Conservation (phyloP, 176 grass and related monocot species). For the Leersia perrieri region DNA sequence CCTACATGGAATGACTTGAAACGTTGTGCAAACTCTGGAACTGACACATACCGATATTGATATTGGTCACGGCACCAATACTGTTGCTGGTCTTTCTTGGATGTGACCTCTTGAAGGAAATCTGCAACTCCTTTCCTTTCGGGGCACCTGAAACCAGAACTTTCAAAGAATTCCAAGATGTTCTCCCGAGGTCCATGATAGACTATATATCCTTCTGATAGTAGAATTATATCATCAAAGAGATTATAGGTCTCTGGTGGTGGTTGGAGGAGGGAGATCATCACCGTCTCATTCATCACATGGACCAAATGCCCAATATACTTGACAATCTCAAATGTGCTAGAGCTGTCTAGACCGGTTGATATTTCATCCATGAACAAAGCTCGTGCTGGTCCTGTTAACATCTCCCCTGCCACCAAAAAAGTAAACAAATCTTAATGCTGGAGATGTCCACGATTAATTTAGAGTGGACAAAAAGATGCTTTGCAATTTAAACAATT, state of each 20-base stretch:
- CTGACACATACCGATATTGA: slow-evolving; percentile 40
- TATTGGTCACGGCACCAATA: slow-evolving; percentile 49
- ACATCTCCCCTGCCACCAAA: slow-evolving; percentile 54
- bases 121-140: slow-evolving; percentile 64
- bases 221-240: slow-evolving; percentile 64
- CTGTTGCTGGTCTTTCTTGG: slow-evolving; percentile 60
- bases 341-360: slow-evolving; percentile 73
- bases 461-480: background rate
- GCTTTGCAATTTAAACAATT: background rate
- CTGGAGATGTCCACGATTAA: background rate
- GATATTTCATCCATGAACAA: slow-evolving; percentile 88
- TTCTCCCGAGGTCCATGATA: slow-evolving; percentile 65
- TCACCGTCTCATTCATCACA: slow-evolving; percentile 60
- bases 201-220: slow-evolving; percentile 65
- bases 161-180: slow-evolving; percentile 61
- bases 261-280: slow-evolving; percentile 74
- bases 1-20: slow-evolving; percentile 51
- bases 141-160: slow-evolving; percentile 54
- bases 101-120: slow-evolving; percentile 74
- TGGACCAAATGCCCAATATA: slow-evolving; percentile 61
- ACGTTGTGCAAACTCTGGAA: slow-evolving; percentile 38
- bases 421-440: background rate
- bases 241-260: slow-evolving; percentile 75
- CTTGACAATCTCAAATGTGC: slow-evolving; percentile 70
- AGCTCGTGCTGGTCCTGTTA: slow-evolving; percentile 64